Evolutionary conservation across 2,329 filamentous ascomycete species (phyloP), one percentile per base, ranked within the genome.

Genomic region (Bimuria novae-zelandiae): DNA sequence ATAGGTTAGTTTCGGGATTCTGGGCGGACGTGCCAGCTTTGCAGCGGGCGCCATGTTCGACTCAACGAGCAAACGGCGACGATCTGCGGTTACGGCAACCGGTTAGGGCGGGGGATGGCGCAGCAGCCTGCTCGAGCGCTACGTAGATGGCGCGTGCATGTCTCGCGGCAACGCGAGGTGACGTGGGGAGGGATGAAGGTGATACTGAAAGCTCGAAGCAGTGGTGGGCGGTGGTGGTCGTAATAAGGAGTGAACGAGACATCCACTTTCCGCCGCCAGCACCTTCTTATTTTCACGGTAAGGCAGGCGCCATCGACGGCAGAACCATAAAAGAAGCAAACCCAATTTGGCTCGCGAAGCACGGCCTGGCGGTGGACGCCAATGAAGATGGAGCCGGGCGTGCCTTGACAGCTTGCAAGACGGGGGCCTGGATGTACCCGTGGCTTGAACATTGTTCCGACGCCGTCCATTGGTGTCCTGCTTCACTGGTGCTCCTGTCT

Each of bases 1-100:
- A 56, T 71, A 72, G 37, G 64, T 65, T 52, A 73, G 61, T 55
- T 66, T 72, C 41, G 70, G 70, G 23, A 73, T 68, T 51, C 70
- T 68, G 51, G 60, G 58, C 56, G 62, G 45, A 44, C 63, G 64
- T 63, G 62, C 63, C 57, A 64, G 52, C 52, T 66, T 61, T 60
- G 62, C 55, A 51, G 49, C 57, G 50, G 60, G 62, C 49, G 65
- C 65, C 69, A 71, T 71, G 54, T 36, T 58, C 60, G 42, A 37
- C 27, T 55, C 52, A 54, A 52, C 49, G 47, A 50, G 48, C 32
- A 52, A 63, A 60, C 56, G 60, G 59, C 57, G 55, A 61, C 54
- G 55, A 54, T 56, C 52, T 54, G 52, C 55, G 7, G 47, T 60
- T 63, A 45, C 32, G 57, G 63, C 53, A 57, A 64, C 19, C 35